Base-by-base conservation (phyloP, 768 basidiomycete species). In the Leccinum barrowsii region DNA sequence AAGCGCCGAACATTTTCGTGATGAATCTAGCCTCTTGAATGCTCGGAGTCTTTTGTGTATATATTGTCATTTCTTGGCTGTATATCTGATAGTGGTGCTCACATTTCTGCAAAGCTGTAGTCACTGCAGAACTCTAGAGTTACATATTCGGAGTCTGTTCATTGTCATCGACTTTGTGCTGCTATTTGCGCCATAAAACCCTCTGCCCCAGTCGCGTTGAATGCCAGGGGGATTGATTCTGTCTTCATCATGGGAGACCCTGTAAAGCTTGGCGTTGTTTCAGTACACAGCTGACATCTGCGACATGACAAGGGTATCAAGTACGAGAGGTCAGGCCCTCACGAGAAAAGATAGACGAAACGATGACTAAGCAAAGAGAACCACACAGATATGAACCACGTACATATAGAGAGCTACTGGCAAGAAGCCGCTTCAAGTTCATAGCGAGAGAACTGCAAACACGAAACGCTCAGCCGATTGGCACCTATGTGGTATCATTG, bases 1-100 rank as follows among this genome's bases (percentile, higher is more conserved):
- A 78, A 55, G 91, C 91, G 3, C 84, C 90, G 6, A 92, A 93
- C 67, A 81, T 92, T 40, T 90, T 90, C 67, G 77, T 91, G 40
- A 84, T 92, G 86, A 79, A 80, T 55, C 61, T 89, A 42, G 76
- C 77, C 11, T 72, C 77, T n/a, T 85, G 70, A 75, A 55, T 51
- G 8, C 28, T 50, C 19, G 13, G 22, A 49, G 26, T 42, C 48
- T 34, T 51, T 21, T 26, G n/a, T 42, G 46, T 13, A 60, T 55
- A 51, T 62, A 60, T 50, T 44, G 40, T 54, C 21, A 15, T 54
- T 1, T 54, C 57, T 58, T 63, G 56, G 15, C 52, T 55, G 50
- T 61, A 49, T 55, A 53, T 52, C 49, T 53, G 47, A 40, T n/a
- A 17, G 22, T 44, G n/a, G 11, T 15, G 15, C 32, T 6, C 3